These are phyloP conservation scores for Lindgomyces ingoldianus DNA, from an alignment of 495 filamentous ascomycete genomes.

Conservation along the genomic window DNA sequence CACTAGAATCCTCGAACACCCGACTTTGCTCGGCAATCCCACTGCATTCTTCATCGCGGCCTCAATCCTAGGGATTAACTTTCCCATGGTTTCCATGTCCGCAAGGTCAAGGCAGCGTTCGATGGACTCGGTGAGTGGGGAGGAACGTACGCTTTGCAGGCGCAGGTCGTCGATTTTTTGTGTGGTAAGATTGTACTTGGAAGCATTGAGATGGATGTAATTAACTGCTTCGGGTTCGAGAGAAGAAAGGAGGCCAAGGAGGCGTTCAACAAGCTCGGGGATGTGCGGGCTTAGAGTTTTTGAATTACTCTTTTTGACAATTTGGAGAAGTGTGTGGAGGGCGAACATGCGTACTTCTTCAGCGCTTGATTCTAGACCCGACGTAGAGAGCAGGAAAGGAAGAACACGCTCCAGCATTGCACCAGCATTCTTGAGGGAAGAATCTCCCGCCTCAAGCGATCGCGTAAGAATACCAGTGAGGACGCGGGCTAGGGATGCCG, in stretches of 20 bases:
- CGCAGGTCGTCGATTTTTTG: constrained; percentile 85
- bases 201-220: constrained; percentile 85
- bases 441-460: constrained; percentile 77
- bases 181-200: constrained; percentile 79
- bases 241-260: constrained; percentile 77
- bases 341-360: constrained; percentile 73
- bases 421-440: constrained; percentile 65
- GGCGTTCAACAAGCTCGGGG: constrained; percentile 74
- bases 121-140: constrained; percentile 92
- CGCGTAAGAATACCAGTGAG: constrained; percentile 81
- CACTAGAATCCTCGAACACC: constrained; percentile 79
- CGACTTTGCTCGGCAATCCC: constrained; percentile 90
- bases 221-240: constrained; percentile 85
- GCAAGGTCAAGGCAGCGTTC: constrained; percentile 85
- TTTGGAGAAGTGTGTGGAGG: constrained; percentile 73
- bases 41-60: constrained; percentile 80
- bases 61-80: constrained; percentile 69
- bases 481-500: constrained; percentile 75
- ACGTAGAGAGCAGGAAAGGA: constrained; percentile 86
- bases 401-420: constrained; percentile 80
- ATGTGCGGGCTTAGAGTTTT: constrained; percentile 75
- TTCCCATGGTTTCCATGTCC: constrained; percentile 71
- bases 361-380: constrained; percentile 82
- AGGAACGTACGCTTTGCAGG: constrained; percentile 72
- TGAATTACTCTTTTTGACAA: constrained; percentile 79